Evolutionary conservation across 2,329 filamentous ascomycete genomes (phyloP), one percentile per base, ranked within the genome.

Genomic region (Fusarium verrucosum): DNA sequence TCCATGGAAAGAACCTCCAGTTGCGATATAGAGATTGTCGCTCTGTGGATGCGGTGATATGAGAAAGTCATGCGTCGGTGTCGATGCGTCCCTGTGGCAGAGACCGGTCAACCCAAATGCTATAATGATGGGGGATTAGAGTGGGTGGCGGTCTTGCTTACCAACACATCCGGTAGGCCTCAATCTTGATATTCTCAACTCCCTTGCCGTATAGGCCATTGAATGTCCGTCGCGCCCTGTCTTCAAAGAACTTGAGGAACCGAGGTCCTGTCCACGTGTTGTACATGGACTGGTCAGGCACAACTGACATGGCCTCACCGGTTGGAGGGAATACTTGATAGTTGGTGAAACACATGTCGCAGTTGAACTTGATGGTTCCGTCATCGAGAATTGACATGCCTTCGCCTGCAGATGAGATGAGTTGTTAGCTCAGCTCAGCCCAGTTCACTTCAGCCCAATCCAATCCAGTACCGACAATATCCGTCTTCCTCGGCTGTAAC

Each of bases 1-100:
- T 26, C 83, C 83, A 70, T 89, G 87, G 62, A 89, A 87, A 13
- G 85, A 88, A 2, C 87, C 87, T 13, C 85, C 87, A 1, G 83
- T 84, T 1, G 87, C 87, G 22, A 90, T 72, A 72, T 83, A 88
- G 14, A 90, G 73, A 57, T 85, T 85, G 35, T 71, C 67, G 57
- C 62, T 86, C 66, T 79, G 74, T 7, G 79, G 73, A 59, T 85
- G 79, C 4, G 85, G 81, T 9, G 82, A 81, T 66, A 89, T 83
- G 50, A 89, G 77, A 67, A 87, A 87, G 70, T 89, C 86, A 72
- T 89, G 85, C 10, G 82, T 85, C 1, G 85, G 85, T 4, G 85
- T 87, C 33, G 86, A 82, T 30, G 83, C 82, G 69, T 89, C 87
- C 83, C 86, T 88, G 73, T 46, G 45, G 50, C 45, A 69, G 54